Conservation (phyloP, 345 rosid species). For the Melaleuca quinquenervia region DNA sequence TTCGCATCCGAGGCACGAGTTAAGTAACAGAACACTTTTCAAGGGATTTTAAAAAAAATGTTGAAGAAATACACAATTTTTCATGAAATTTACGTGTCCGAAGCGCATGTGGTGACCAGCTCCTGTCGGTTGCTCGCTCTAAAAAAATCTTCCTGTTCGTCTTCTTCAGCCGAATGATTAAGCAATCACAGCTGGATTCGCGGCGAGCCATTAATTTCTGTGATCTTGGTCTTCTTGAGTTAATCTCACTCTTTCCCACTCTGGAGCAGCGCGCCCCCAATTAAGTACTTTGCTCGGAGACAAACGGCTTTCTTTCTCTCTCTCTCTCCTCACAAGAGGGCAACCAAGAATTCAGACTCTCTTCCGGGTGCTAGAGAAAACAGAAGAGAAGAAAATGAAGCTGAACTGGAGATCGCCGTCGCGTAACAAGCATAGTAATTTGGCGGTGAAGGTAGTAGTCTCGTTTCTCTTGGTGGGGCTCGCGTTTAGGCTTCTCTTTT, state of each 20-base stretch:
- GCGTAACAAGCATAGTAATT: conserved; percentile 34
- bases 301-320: not conserved
- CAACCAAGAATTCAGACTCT: not conserved
- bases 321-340: not conserved
- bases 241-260: not conserved
- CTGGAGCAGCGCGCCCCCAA: no score
- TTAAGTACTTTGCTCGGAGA: not conserved
- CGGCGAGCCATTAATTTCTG: not conserved
- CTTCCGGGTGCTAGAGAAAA: not conserved
- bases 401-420: conserved; percentile 17
- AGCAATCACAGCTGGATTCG: not conserved
- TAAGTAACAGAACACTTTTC: no score
- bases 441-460: conserved; percentile 40
- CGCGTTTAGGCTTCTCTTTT: conserved; percentile 45
- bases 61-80: not conserved
- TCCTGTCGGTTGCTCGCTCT: not conserved
- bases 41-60: no score
- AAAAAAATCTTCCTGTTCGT: not conserved
- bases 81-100: not conserved
- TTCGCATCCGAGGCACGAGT: no score
- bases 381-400: conserved; percentile 30
- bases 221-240: not conserved
- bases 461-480: conserved; percentile 38
- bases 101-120: not conserved
- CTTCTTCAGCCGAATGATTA: not conserved